phyloP scores from a whole-genome alignment of 768 basidiomycete genomes.

The Mycena amicta region DNA sequence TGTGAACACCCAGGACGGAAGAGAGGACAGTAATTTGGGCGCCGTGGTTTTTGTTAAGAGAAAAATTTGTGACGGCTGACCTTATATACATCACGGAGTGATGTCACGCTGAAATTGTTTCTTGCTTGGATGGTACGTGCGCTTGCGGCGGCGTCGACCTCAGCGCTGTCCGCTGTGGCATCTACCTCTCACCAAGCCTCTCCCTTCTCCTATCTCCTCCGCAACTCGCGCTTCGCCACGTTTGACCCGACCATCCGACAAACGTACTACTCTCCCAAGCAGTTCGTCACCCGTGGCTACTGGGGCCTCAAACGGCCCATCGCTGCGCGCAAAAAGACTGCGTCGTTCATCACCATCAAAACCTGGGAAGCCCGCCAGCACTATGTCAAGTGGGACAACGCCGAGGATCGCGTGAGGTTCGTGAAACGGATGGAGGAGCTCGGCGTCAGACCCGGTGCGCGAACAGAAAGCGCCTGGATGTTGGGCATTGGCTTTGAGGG shows the following conservation, averaged over 20 bases:
- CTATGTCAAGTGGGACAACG: conserved; percentile 78
- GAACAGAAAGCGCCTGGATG: conserved; percentile 38
- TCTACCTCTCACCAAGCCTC: conserved; percentile 47
- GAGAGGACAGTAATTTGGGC: conserved; percentile 80
- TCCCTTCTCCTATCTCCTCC: conserved; percentile 74
- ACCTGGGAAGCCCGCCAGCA: conserved; percentile 72
- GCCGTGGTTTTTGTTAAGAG: conserved; percentile 46
- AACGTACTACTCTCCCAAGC: conserved; percentile 71
- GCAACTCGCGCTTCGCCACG: conserved; percentile 79
- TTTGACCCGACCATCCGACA: conserved; percentile 79
- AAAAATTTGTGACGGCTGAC: conserved; percentile 8
- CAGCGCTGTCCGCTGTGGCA: conserved; percentile 11
- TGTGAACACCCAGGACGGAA: conserved; percentile 46
- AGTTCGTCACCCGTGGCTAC: conserved; percentile 74
- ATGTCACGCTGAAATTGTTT: neutral
- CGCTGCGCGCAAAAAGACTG: conserved; percentile 61
- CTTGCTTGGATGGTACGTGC: neutral
- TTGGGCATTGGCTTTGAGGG: conserved; percentile 39
- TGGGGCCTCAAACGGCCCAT: conserved; percentile 88
- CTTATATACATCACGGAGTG: conserved; percentile 32
- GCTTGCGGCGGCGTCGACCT: conserved; percentile 17
- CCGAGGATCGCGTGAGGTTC: conserved; percentile 66
- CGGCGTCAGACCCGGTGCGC: conserved; percentile 39
- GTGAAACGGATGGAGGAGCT: conserved; percentile 70
- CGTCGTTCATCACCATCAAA: conserved; percentile 62